phyloP scores from a whole-genome alignment of 768 basidiomycete genomes.

The Tephrocybe sp. region DNA sequence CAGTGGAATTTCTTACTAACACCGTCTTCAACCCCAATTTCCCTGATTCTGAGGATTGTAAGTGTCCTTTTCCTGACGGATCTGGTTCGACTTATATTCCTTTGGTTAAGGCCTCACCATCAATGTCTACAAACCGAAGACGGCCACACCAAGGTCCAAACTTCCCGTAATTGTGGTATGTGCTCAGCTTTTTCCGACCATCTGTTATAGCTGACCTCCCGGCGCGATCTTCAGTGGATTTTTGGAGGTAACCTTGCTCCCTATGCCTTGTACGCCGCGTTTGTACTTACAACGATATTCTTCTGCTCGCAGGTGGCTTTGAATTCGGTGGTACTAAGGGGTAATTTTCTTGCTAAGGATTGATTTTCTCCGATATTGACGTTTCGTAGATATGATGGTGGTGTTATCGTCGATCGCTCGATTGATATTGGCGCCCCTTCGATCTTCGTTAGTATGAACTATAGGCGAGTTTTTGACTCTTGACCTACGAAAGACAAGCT shows the following conservation, averaged over 20 bases:
- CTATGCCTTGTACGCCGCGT: too few species aligned
- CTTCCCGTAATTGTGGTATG: conserved; percentile 55
- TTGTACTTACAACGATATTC: too few species aligned
- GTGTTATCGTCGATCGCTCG: conserved; percentile 41
- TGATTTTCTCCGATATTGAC: background rate
- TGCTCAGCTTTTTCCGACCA: conserved; percentile 1
- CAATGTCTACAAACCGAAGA: conserved; percentile 47
- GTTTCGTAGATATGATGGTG: conserved; percentile 49
- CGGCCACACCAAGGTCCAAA: conserved; percentile 36
- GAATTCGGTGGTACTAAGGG: conserved; percentile 2
- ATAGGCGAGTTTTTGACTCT: conserved; percentile 26
- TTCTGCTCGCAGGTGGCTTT: conserved; percentile 8
- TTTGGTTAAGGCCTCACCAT: conserved; percentile 56
- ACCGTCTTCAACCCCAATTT: conserved; percentile 23
- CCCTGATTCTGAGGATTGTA: conserved; percentile 46
- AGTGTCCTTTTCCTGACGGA: background rate
- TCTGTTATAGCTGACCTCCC: background rate
- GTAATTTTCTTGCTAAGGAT: background rate
- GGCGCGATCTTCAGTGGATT: conserved; percentile 39
- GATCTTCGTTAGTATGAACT: conserved; percentile 56
- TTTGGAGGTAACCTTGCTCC: conserved; percentile 34
- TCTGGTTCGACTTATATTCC: background rate
- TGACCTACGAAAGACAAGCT: background rate
- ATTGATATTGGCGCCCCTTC: conserved; percentile 40
- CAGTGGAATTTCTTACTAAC: conserved; percentile 31